A percentile compares a stretch with the other conserved stretches of the same genome.
Evolutionary conservation across 345 rosid genomes (phyloP).

Genomic region (Limnanthes douglasii): DNA sequence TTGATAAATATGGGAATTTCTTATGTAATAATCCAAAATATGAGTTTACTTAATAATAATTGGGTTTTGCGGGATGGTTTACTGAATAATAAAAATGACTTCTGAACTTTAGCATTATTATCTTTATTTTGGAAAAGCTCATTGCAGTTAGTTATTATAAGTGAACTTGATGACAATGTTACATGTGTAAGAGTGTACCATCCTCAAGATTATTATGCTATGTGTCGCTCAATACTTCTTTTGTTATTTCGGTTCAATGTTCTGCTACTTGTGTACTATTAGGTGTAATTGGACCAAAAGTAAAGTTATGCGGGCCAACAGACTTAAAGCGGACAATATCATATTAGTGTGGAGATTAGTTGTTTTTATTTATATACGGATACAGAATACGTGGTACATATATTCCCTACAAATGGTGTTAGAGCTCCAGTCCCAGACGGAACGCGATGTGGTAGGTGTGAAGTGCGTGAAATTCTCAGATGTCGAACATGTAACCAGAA

Average conservation of each 20-base stretch:
- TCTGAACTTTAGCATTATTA: constrained; percentile 17
- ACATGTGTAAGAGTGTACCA: constrained; percentile 14
- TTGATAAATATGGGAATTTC: constrained; percentile 16
- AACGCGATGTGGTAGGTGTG: no score
- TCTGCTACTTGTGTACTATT: constrained; percentile 32
- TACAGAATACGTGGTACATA: no score
- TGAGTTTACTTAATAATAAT: constrained; percentile 11
- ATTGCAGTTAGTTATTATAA: constrained; percentile 9
- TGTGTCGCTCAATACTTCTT: constrained; percentile 13
- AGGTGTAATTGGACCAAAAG: no score
- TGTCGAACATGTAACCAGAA: no score
- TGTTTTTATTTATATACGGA: no score
- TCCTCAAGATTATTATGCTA: constrained; percentile 24
- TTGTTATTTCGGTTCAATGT: constrained; percentile 27
- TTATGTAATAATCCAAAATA: constrained; percentile 16
- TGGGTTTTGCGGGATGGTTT: constrained; percentile 19
- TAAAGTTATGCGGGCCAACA: no score
- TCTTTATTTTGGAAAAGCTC: constrained; percentile 13
- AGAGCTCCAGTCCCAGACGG: no score
- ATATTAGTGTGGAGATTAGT: no score
- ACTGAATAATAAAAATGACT: constrained; percentile 11
- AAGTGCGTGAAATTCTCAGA: no score
- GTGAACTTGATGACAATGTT: constrained; percentile 9
- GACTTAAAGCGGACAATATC: no score
- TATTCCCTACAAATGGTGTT: no score